A percentile compares a stretch with the other conserved stretches of the same genome.
Conservation (phyloP, 257 asterid species). For the Solanum lycopersicoides region DNA sequence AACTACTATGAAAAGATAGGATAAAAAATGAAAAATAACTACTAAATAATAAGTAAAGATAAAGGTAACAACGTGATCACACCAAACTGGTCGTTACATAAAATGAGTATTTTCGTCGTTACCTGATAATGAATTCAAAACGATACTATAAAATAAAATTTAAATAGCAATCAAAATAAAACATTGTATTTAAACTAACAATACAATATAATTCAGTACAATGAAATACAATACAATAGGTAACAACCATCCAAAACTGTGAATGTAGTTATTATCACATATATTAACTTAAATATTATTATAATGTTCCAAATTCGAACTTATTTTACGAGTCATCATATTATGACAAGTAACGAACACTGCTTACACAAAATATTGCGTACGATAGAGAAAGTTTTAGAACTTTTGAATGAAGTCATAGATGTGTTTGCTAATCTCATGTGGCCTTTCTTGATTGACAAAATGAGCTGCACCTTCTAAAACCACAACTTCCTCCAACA, state of each 20-base stretch:
- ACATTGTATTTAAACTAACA: too few species aligned
- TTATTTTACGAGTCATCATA: neutral
- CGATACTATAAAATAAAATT: neutral
- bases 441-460: conserved; percentile 2
- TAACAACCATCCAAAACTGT: neutral
- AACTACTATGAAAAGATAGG: too few species aligned
- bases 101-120: too few species aligned
- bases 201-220: too few species aligned
- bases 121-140: neutral
- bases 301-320: neutral
- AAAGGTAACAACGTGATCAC: neutral
- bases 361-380: too few species aligned
- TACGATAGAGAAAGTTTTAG: neutral
- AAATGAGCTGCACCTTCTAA: conserved; percentile 11
- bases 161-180: too few species aligned
- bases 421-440: conserved; percentile 1
- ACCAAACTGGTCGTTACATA: too few species aligned
- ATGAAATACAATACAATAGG: too few species aligned
- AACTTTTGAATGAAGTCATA: conserved; percentile 6
- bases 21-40: neutral
- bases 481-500: conserved; percentile 6
- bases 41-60: too few species aligned
- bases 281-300: neutral
- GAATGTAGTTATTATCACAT: neutral
- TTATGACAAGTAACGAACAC: neutral